Evolutionary conservation across 75 land plant species (phyloP).

Genomic region (Cunninghamia lanceolata): DNA sequence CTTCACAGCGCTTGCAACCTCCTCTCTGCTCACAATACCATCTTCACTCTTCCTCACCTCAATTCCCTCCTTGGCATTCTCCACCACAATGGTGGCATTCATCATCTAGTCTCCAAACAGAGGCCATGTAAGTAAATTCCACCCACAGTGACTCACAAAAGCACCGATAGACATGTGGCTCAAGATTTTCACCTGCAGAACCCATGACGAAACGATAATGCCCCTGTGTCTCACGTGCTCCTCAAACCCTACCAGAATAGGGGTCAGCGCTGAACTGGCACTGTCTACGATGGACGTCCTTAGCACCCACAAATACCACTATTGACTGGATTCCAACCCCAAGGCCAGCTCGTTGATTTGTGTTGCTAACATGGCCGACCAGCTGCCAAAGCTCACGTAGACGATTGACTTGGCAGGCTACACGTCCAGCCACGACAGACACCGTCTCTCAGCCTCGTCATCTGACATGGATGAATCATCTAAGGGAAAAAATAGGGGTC

Average conservation of each 20-base stretch:
- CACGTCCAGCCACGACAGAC: conserved; percentile 41
- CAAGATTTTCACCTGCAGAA: conserved; percentile 16
- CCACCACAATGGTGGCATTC: no score
- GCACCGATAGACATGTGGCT: no score
- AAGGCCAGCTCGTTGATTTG: conserved; percentile 45
- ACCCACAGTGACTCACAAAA: no score
- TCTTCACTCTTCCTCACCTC: background rate
- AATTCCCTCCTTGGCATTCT: conserved; percentile 1
- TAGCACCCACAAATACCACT: conserved; percentile 50
- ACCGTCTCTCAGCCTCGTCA: conserved; percentile 12
- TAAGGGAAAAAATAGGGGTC: conserved; percentile 32
- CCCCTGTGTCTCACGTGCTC: conserved; percentile 1
- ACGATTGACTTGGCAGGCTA: conserved; percentile 30
- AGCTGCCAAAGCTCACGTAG: conserved; percentile 54
- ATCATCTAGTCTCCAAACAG: conserved; percentile 14
- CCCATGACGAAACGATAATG: conserved; percentile 10
- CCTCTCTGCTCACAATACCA: no score
- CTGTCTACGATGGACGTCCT: conserved; percentile 3
- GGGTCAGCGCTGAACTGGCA: background rate
- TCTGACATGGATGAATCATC: no score
- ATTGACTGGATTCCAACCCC: conserved; percentile 46
- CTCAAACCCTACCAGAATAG: conserved; percentile 14
- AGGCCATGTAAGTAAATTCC: conserved; percentile 26
- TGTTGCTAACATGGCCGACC: conserved; percentile 23
- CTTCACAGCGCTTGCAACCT: no score